A percentile compares a stretch with the other conserved stretches of the same genome.
phyloP scores from a whole-genome alignment of 352 stramenopile genomes.

The Plasmopara muralis region DNA sequence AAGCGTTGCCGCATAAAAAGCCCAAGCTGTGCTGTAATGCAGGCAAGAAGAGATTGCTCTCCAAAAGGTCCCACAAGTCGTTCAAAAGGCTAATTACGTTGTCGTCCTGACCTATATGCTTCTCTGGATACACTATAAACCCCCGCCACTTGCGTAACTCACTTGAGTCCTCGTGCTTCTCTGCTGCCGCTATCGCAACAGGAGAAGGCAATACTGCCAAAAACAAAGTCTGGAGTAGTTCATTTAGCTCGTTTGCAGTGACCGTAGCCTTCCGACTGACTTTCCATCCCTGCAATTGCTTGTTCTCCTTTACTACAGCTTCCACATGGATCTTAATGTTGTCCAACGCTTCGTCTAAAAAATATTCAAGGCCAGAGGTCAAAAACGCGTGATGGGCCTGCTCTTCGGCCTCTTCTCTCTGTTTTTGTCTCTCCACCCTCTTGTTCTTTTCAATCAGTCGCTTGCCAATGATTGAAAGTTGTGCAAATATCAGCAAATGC shows the following conservation, averaged over 20 bases:
- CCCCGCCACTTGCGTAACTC: constrained; percentile 46
- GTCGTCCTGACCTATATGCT: constrained; percentile 57
- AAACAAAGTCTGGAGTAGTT: constrained; percentile 64
- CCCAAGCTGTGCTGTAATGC: constrained; percentile 65
- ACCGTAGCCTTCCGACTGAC: constrained; percentile 67
- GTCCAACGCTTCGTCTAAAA: constrained; percentile 54
- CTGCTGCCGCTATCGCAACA: constrained; percentile 15
- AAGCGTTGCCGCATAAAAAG: constrained; percentile 71
- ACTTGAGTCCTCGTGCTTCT: constrained; percentile 19
- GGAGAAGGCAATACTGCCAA: constrained; percentile 42
- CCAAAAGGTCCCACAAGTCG: constrained; percentile 74
- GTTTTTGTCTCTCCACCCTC: constrained; percentile 8
- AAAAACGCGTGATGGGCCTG: constrained; percentile 64
- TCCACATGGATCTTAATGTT: constrained; percentile 65
- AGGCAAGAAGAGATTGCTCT: constrained; percentile 70
- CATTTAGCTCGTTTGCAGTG: constrained; percentile 61
- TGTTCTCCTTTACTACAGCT: constrained; percentile 35
- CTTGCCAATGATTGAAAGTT: constrained; percentile 73
- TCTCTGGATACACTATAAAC: constrained; percentile 76
- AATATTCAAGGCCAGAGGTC: constrained; percentile 72
- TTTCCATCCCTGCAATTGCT: constrained; percentile 60
- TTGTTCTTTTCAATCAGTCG: constrained; percentile 64
- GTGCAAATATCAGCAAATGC: constrained; percentile 76
- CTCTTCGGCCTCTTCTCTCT: constrained; percentile 28
- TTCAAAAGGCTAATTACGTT: constrained; percentile 75